These are phyloP conservation scores for Acanthamoeba rhysodes DNA, from an alignment of 208 protist species.

Conservation along the genomic window DNA sequence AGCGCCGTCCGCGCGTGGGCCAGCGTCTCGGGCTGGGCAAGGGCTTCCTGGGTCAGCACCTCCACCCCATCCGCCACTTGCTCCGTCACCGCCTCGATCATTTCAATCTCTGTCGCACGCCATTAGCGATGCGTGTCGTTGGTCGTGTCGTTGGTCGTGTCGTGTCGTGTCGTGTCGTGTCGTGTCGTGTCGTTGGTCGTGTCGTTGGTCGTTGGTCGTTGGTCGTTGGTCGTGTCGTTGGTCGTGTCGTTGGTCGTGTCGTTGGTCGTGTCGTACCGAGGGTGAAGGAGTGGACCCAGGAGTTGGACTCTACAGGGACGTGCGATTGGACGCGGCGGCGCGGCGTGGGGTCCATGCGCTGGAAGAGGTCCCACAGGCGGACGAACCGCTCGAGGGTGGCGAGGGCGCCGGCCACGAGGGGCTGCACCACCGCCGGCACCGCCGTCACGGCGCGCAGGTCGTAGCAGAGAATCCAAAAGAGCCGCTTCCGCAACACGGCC, in stretches of 20 bases:
- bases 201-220: too few species aligned
- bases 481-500: constrained; percentile 16
- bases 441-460: constrained; percentile 26
- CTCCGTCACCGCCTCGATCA: constrained; percentile 5
- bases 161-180: too few species aligned
- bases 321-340: neutral
- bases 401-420: neutral
- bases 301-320: neutral
- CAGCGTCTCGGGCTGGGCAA: neutral
- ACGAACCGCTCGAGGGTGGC: neutral
- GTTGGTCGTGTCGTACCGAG: too few species aligned
- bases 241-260: too few species aligned
- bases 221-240: too few species aligned
- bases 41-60: neutral
- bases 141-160: too few species aligned
- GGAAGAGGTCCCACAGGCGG: neutral
- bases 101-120: neutral
- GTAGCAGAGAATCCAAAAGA: constrained; percentile 44
- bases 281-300: constrained; percentile 4
- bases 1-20: neutral
- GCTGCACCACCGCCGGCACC: constrained; percentile 28
- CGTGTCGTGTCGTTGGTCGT: too few species aligned
- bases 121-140: too few species aligned
- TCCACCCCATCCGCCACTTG: constrained; percentile 26
- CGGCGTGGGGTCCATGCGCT: constrained; percentile 20